Percentiles rank a stretch among this genome's conserved stretches.
Evolutionary conservation across 2,329 filamentous ascomycete genomes (phyloP).

Genomic region (Pseudogymnoascus sp.): DNA sequence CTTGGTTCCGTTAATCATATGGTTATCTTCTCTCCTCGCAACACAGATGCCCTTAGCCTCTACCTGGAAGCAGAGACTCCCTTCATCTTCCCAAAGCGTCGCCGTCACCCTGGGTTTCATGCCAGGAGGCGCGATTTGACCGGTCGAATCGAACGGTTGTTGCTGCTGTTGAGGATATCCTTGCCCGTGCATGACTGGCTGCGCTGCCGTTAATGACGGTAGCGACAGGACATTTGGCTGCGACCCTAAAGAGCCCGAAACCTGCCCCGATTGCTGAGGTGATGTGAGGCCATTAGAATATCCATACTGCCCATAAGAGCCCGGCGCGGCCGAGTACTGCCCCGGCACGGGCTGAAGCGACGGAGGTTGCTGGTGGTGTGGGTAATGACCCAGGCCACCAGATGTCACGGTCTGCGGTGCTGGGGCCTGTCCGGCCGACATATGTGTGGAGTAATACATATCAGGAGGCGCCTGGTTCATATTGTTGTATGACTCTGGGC

Average conservation of each 20-base stretch:
- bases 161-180: slow-evolving; percentile 47
- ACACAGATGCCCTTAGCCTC: slow-evolving; percentile 95
- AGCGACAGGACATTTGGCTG: slow-evolving; percentile 61
- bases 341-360: slow-evolving; percentile 63
- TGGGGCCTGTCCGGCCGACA: slow-evolving; percentile 68
- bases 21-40: slow-evolving; percentile 89
- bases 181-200: slow-evolving; percentile 40
- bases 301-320: slow-evolving; percentile 58
- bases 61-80: slow-evolving; percentile 94
- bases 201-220: slow-evolving; percentile 41
- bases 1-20: slow-evolving; percentile 99
- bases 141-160: slow-evolving; percentile 67
- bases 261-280: slow-evolving; percentile 59
- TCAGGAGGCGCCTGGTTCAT: slow-evolving; percentile 82
- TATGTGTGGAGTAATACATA: slow-evolving; percentile 76
- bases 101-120: slow-evolving; percentile 96
- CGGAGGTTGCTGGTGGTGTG: slow-evolving; percentile 59
- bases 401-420: slow-evolving; percentile 70
- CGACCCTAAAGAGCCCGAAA: slow-evolving; percentile 60
- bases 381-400: slow-evolving; percentile 64
- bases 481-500: slow-evolving; percentile 32
- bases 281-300: slow-evolving; percentile 73
- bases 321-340: slow-evolving; percentile 52
- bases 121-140: slow-evolving; percentile 81
- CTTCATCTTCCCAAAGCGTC: slow-evolving; percentile 96